Percentiles rank a stretch among this genome's conserved stretches.
Conservation (phyloP, 176 grass and related monocot genomes). For the Hsuehochloa calcarea region DNA sequence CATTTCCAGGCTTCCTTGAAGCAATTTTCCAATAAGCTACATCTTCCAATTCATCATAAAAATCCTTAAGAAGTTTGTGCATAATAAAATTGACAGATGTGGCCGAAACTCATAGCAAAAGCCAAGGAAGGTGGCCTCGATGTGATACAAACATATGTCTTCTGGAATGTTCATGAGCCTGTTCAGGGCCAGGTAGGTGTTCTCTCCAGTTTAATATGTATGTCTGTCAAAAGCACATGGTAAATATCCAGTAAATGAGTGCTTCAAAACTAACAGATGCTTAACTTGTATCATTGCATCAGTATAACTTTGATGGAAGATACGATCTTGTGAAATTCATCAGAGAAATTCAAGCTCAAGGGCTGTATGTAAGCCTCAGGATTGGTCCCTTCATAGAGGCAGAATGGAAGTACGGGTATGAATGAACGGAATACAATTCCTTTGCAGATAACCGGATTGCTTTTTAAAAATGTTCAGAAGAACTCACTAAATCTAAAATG, state of each 20-base stretch:
- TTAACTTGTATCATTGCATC: neutral
- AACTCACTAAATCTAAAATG: neutral
- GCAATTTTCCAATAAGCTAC: neutral
- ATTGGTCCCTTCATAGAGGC: conserved; percentile 83
- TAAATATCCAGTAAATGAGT: neutral
- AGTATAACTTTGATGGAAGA: conserved; percentile 92
- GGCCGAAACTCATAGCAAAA: conserved; percentile 65
- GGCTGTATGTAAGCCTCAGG: conserved; percentile 78
- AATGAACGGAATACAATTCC: neutral
- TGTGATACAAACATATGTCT: conserved; percentile 80
- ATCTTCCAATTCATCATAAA: neutral
- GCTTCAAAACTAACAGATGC: neutral
- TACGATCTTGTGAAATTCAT: conserved; percentile 85
- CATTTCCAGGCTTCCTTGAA: neutral
- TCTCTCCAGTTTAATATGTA: neutral
- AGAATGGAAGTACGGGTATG: conserved; percentile 96
- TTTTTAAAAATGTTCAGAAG: neutral
- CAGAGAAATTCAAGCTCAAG: conserved; percentile 73
- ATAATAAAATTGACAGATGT: conserved; percentile 56
- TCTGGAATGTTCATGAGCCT: conserved; percentile 92
- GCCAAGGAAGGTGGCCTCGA: conserved; percentile 74
- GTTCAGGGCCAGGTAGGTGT: conserved; percentile 48
- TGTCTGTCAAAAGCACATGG: neutral
- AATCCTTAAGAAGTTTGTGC: neutral
- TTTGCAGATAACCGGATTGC: neutral